Conservation (phyloP, 1,139 yeast species). For the Chernovozyma aurita region DNA sequence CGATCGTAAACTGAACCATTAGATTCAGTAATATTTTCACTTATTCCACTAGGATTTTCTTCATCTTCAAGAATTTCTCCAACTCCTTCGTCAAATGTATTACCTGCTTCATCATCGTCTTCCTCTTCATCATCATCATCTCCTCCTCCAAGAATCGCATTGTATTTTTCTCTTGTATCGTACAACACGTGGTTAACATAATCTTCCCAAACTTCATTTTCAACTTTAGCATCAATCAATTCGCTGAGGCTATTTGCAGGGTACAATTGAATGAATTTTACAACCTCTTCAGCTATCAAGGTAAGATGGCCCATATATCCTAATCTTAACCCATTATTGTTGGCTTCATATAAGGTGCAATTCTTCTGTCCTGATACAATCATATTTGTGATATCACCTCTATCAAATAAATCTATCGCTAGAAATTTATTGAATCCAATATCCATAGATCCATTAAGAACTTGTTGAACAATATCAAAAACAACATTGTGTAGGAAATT, state of each 20-base stretch:
- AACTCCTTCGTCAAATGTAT: slow-evolving; percentile 49
- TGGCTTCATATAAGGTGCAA: slow-evolving; percentile 64
- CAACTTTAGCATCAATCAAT: slow-evolving; percentile 54
- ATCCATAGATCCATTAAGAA: slow-evolving; percentile 92
- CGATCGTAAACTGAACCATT: slow-evolving; percentile 33
- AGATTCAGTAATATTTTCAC: slow-evolving; percentile 15
- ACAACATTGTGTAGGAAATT: slow-evolving; percentile 96
- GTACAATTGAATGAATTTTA: slow-evolving; percentile 79
- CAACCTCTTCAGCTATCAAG: slow-evolving; percentile 93
- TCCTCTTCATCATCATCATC: slow-evolving; percentile 24
- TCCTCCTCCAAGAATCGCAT: slow-evolving; percentile 88
- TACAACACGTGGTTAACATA: slow-evolving; percentile 81
- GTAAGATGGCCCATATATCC: slow-evolving; percentile 99
- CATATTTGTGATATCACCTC: slow-evolving; percentile 71
- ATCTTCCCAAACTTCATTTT: slow-evolving; percentile 69
- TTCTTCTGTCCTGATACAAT: slow-evolving; percentile 79
- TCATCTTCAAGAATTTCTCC: slow-evolving; percentile 42
- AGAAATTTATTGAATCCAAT: slow-evolving; percentile 80
- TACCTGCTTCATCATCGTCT: slow-evolving; percentile 36
- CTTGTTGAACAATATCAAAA: slow-evolving; percentile 95
- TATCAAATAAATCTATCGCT: slow-evolving; percentile 80
- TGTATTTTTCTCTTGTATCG: slow-evolving; percentile 89
- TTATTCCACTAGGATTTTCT: slow-evolving; percentile 9
- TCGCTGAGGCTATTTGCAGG: slow-evolving; percentile 59
- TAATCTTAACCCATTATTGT: slow-evolving; percentile 63